phyloP scores from a whole-genome alignment of 1,139 yeast genomes.

The Yamadazyma dendronema region DNA sequence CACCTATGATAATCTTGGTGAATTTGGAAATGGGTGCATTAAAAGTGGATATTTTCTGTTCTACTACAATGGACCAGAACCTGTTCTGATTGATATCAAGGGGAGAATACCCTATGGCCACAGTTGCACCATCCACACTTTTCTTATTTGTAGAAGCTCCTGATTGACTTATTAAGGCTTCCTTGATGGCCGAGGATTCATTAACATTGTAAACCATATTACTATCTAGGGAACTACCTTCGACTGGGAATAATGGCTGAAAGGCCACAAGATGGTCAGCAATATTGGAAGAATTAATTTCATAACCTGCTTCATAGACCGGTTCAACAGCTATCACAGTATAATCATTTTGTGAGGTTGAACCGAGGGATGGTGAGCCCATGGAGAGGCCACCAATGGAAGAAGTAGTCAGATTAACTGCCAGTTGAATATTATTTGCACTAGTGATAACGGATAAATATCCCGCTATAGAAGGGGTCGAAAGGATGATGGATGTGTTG shows the following conservation, averaged over 20 bases:
- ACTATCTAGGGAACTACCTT: constrained; percentile 17
- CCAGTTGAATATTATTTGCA: constrained; percentile 51
- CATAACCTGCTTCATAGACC: constrained; percentile 18
- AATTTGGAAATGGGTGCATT: constrained; percentile 62
- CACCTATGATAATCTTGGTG: constrained; percentile 71
- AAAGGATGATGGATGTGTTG: constrained; percentile 66
- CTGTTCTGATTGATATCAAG: constrained; percentile 47
- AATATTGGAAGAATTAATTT: constrained; percentile 10
- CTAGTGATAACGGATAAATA: constrained; percentile 65
- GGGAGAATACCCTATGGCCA: constrained; percentile 73
- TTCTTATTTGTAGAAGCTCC: constrained; percentile 53
- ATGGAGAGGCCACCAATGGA: constrained; percentile 14
- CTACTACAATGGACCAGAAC: constrained; percentile 78
- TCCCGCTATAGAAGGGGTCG: constrained; percentile 63
- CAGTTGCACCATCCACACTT: constrained; percentile 39
- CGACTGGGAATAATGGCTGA: constrained; percentile 35
- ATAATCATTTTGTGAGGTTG: constrained; percentile 22
- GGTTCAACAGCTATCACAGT: constrained; percentile 35
- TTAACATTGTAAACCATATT: constrained; percentile 28
- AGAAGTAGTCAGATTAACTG: constrained; percentile 46
- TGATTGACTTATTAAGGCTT: constrained; percentile 30
- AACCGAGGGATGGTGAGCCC: neutral
- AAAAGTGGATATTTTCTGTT: constrained; percentile 60
- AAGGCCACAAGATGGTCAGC: constrained; percentile 28
- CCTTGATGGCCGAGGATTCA: constrained; percentile 34